Base-by-base conservation (phyloP, 2,329 filamentous ascomycete species). In the Esteya vermicola region DNA sequence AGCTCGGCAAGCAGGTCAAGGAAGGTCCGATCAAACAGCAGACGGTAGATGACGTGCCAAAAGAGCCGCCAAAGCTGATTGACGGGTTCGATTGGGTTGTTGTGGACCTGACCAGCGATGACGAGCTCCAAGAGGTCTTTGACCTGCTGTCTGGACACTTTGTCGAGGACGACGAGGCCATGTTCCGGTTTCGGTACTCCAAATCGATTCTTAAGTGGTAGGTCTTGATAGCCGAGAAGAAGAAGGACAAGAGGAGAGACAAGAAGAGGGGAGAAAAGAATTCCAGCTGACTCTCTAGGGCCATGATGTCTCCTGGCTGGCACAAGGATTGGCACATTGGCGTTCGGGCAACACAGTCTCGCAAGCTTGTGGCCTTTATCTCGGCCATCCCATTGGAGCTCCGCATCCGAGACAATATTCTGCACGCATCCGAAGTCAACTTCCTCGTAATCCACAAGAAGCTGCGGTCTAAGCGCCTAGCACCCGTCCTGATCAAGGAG, bases 361-460 rank as follows among this genome's bases (percentile, higher is more conserved):
- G 76, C 53, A 93, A 89, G 56, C 76, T 98, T 14, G 86, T 95
- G 38, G 91, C 88, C 41, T 95, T 93, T 60, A 96, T 98, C 56
- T 93, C 86, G 31, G 91, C 86, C 50, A 84, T 96, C 34, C 91
- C 91, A 1, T 79, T 91, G 44, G 72, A 79, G 48, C 67, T 98
- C 42, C 78, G 81, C 39, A 78, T 98, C 33, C 82, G 88, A 47
- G 68, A 81, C 44, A 82, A 82, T 44, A 63, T 73, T 42, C 63
- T 98, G 44, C 74, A 78, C 46, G 80, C 83, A 50, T 86, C 84
- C 36, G 91, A 98, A 59, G 91, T 98, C 62, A 98, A 98, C 67
- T 98, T 96, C 63, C 78, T 98, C 49, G 93, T 88, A 54, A 81
- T 98, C 41, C 91, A 98, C 70, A 96, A 96, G 70, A 96, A 96